Conservation (phyloP, 1,139 yeast genomes). For the Lodderomyces orthopsilosis region DNA sequence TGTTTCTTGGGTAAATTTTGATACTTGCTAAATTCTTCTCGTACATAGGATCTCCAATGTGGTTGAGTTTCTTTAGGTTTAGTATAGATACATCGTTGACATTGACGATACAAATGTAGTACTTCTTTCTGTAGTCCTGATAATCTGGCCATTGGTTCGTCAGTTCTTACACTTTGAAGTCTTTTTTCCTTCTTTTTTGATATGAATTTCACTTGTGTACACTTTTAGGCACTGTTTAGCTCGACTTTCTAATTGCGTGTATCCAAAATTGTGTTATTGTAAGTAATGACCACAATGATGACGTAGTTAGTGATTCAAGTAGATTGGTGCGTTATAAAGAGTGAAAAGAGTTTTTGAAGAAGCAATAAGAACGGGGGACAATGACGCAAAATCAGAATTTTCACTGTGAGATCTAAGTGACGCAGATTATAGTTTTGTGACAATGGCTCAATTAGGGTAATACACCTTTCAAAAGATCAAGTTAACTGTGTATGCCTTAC, state of each 20-base stretch:
- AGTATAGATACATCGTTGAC: conserved; percentile 51
- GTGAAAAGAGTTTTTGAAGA: no score
- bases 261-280: no score
- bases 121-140: conserved; percentile 69
- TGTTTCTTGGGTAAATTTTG: conserved; percentile 66
- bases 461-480: no score
- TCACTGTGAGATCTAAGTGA: neutral
- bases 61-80: conserved; percentile 50
- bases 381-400: neutral
- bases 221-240: no score
- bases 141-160: conserved; percentile 27
- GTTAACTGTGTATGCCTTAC: no score
- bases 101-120: conserved; percentile 56
- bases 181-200: no score
- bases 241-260: no score
- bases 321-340: no score
- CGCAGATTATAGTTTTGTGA: neutral
- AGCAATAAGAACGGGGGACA: neutral
- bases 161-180: no score
- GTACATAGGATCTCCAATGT: conserved; percentile 48
- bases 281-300: neutral
- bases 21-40: conserved; percentile 64
- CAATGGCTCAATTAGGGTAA: no score
- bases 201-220: no score
- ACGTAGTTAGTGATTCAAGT: neutral